A percentile compares a stretch with the other conserved stretches of the same genome.
phyloP scores from a whole-genome alignment of 306 rosid species.

The Trifolium dubium region DNA sequence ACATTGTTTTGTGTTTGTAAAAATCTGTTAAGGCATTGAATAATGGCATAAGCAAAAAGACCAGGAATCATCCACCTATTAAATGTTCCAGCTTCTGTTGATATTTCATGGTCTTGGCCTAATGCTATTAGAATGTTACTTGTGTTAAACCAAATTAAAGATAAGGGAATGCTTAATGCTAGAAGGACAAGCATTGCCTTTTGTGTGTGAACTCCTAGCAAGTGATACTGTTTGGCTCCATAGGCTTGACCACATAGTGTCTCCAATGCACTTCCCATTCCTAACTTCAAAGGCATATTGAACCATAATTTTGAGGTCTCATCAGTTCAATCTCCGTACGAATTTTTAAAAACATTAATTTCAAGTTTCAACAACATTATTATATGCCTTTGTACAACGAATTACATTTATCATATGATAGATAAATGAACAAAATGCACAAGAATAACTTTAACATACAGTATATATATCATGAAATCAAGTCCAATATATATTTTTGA shows the following conservation, averaged over 20 bases:
- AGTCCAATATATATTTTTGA: neutral
- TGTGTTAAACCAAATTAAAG: conserved; percentile 53
- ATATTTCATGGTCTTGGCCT: conserved; percentile 57
- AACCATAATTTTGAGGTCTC: too few relatives aligned
- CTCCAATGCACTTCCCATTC: conserved; percentile 70
- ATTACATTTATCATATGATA: neutral
- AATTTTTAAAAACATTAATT: too few relatives aligned
- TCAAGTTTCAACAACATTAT: too few relatives aligned
- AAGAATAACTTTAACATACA: neutral
- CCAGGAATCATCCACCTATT: conserved; percentile 57
- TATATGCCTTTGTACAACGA: too few relatives aligned
- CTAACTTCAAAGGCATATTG: conserved; percentile 44
- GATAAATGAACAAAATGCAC: neutral
- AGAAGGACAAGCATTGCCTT: conserved; percentile 57
- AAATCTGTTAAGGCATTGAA: conserved; percentile 66
- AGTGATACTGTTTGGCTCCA: conserved; percentile 59
- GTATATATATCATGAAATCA: neutral
- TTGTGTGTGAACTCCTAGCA: conserved; percentile 64
- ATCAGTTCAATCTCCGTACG: too few relatives aligned
- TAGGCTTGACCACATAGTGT: conserved; percentile 68
- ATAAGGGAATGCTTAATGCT: conserved; percentile 48
- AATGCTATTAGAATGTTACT: conserved; percentile 47
- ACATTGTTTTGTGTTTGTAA: conserved; percentile 65
- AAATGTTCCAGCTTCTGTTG: conserved; percentile 52
- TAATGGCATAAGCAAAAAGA: conserved; percentile 51